phyloP scores from a whole-genome alignment of 139 green algal genomes.

The Tetraselmis chui region DNA sequence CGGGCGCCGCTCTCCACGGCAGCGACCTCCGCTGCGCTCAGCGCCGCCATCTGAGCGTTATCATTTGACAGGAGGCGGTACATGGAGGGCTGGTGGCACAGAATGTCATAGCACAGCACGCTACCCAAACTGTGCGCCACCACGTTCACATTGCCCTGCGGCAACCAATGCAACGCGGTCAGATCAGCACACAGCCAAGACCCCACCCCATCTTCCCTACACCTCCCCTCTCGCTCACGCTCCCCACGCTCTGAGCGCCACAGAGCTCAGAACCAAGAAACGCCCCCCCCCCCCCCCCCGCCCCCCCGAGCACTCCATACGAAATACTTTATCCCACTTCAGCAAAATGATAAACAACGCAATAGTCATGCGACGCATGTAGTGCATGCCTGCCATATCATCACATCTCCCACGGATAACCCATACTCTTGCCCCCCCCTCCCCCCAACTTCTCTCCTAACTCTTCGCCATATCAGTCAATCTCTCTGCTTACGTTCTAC shows the following conservation, averaged over 20 bases:
- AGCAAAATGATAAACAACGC: too few relatives aligned
- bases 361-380: too few relatives aligned
- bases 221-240: not conserved
- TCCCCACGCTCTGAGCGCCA: not conserved
- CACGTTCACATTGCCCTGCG: slow-evolving; percentile 45
- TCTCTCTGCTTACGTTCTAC: too few relatives aligned
- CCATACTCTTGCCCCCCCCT: too few relatives aligned
- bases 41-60: not conserved
- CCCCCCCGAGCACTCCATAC: not conserved
- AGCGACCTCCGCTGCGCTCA: not conserved
- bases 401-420: too few relatives aligned
- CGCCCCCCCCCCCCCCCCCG: not conserved
- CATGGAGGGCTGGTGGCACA: slow-evolving; percentile 50
- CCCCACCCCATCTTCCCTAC: not conserved
- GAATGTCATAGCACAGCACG: slow-evolving; percentile 66
- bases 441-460: too few relatives aligned
- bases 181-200: not conserved
- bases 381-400: too few relatives aligned
- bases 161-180: not conserved
- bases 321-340: too few relatives aligned
- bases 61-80: not conserved
- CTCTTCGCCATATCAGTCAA: too few relatives aligned
- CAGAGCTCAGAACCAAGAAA: not conserved
- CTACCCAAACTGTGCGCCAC: slow-evolving; percentile 62
- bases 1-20: not conserved